Base-by-base conservation (phyloP, 106 monocot species). In the Allium sativum region DNA sequence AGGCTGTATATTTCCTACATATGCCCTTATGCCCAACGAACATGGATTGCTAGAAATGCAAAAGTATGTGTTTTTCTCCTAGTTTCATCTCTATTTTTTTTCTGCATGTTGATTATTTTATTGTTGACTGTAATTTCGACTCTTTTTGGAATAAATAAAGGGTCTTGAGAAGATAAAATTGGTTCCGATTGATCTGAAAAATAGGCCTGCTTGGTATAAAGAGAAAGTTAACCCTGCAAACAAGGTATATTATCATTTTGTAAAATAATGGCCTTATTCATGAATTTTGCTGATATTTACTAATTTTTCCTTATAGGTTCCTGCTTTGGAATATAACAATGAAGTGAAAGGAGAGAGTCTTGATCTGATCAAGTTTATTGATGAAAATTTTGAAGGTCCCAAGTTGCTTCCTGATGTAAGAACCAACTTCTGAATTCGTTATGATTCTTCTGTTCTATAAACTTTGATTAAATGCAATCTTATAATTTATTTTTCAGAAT, bases 141-240 rank as follows among this genome's bases (percentile, higher is more conserved):
- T 65, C 10, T 16, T 48, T 73, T n/a, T n/a, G 31, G 31, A 31
- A 31, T 31, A 31, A 31, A 31, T 31, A 31, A 31, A 89, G 86
- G 85, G 83, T 10, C 46, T 90, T 67, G 90, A 90, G 0, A 86
- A 90, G 68, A 86, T 90, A 51, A 65, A 90, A 55, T 57, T 90
- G 64, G 86, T 90, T 0, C 70, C 86, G 3, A 79, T 90, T 47
- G 74, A 86, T 86, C 79, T 90, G 10, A 45, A 66, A 60, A 79
- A 86, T 63, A 83, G 86, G 72, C 90, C 90, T 10, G 53, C 72
- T 47, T 95, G 94, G 94, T 95, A 95, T 76, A 90, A 86, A 79
- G 94, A 95, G 70, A 94, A 90, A 67, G 83, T 95, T 46, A 90
- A 95, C 59, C 57, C 83, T 66, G 74, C 10, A 45, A 90, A 89